phyloP scores from a whole-genome alignment of 352 stramenopile species.

The Lagenidium sp. region DNA sequence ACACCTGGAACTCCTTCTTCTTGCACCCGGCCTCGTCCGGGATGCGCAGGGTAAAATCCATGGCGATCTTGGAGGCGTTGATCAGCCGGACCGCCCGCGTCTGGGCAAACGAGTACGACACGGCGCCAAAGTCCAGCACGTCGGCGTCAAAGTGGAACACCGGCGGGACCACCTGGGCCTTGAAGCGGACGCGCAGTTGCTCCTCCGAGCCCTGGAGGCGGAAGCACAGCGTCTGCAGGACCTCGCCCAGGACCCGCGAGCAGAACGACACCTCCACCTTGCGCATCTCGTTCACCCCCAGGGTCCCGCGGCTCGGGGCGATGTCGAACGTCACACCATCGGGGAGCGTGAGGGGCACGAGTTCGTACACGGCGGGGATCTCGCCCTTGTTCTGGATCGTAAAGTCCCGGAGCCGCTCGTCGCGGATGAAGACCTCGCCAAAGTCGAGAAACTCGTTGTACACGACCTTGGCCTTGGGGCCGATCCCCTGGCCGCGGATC shows the following conservation, averaged over 20 bases:
- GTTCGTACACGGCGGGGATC: conserved; percentile 80
- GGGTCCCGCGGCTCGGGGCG: conserved; percentile 31
- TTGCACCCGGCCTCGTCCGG: conserved; percentile 89
- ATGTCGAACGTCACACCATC: conserved; percentile 32
- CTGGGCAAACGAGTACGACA: conserved; percentile 90
- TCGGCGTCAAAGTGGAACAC: conserved; percentile 91
- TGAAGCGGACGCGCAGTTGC: conserved; percentile 72
- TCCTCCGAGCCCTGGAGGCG: conserved; percentile 83
- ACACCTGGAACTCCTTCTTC: conserved; percentile 87
- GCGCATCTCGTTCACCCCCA: conserved; percentile 69
- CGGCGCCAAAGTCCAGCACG: conserved; percentile 86
- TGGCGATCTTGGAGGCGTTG: conserved; percentile 92
- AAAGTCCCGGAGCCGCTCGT: conserved; percentile 82
- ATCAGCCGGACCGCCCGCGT: conserved; percentile 65
- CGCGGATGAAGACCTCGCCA: conserved; percentile 92
- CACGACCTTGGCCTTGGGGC: conserved; percentile 87
- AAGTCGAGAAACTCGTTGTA: conserved; percentile 93
- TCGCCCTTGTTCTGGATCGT: conserved; percentile 92
- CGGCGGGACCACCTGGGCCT: conserved; percentile 87
- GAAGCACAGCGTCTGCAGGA: conserved; percentile 82
- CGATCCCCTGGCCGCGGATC: conserved; percentile 87
- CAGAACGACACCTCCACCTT: conserved; percentile 85
- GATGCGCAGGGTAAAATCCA: conserved; percentile 86
- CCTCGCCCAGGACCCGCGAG: conserved; percentile 82
- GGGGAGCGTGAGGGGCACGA: conserved; percentile 25